phyloP scores from a whole-genome alignment of 1,284 basidiomycete species.

The Trichosporon ovoides region DNA sequence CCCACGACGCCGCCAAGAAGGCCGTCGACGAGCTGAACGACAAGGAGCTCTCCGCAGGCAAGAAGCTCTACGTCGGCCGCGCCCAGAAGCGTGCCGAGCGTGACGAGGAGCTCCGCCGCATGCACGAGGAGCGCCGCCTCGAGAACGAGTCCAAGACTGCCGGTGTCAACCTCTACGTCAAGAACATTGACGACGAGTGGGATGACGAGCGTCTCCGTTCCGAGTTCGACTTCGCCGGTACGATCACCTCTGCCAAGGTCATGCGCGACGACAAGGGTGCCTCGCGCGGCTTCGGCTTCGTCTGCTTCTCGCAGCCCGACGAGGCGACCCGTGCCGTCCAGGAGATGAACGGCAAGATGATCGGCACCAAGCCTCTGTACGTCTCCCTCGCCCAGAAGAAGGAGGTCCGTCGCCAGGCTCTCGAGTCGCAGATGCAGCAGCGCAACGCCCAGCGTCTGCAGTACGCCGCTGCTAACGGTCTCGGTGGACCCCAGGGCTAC shows the following conservation, averaged over 20 bases:
- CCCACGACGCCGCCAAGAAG: slow-evolving; percentile 83
- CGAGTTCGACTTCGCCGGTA: slow-evolving; percentile 95
- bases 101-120: slow-evolving; percentile 89
- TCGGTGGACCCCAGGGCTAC: slow-evolving; percentile 65
- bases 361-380: slow-evolving; percentile 96
- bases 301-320: slow-evolving; percentile 97
- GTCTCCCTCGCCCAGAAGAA: slow-evolving; percentile 98
- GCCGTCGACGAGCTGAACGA: slow-evolving; percentile 92
- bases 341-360: slow-evolving; percentile 99
- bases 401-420: slow-evolving; percentile 95
- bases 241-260: slow-evolving; percentile 97
- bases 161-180: slow-evolving; percentile 99
- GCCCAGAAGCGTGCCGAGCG: slow-evolving; percentile 99
- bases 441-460: slow-evolving; percentile 87
- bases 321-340: slow-evolving; percentile 99
- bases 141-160: slow-evolving; percentile 98
- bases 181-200: slow-evolving; percentile 85
- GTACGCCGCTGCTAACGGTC: slow-evolving; percentile 79
- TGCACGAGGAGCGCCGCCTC: slow-evolving; percentile 93
- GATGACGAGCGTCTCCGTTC: slow-evolving; percentile 90
- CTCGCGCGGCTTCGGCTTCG: slow-evolving; percentile 92
- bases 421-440: slow-evolving; percentile 97
- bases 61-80: slow-evolving; percentile 91
- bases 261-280: slow-evolving; percentile 89
- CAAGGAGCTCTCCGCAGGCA: slow-evolving; percentile 76